Evolutionary conservation across 2,329 filamentous ascomycete species (phyloP).

Genomic region (Botrytis elliptica): DNA sequence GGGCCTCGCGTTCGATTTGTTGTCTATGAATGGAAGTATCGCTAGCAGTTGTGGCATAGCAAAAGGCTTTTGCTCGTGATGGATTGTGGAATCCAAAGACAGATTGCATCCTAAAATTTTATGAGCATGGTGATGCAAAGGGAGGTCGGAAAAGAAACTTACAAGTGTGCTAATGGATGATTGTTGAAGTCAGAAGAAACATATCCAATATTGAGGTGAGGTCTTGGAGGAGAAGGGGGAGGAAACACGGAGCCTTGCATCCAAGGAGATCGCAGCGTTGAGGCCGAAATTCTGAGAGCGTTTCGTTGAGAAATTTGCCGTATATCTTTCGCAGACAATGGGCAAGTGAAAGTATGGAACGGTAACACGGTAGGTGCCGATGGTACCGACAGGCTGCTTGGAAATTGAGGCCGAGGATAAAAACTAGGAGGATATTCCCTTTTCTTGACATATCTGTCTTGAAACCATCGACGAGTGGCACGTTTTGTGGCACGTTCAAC

Average conservation of each 20-base stretch:
- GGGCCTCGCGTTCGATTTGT: constrained; percentile 90
- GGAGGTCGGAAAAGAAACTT: constrained; percentile 37
- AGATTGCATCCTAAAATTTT: constrained; percentile 74
- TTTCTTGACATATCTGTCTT: constrained; percentile 69
- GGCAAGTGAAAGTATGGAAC: constrained; percentile 97
- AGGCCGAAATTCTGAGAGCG: constrained; percentile 86
- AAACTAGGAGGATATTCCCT: constrained; percentile 53
- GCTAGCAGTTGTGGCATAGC: constrained; percentile 91
- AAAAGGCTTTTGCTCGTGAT: constrained; percentile 75
- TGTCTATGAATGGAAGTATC: constrained; percentile 85
- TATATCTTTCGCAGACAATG: constrained; percentile 86
- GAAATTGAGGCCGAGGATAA: constrained; percentile 74
- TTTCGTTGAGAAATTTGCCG: constrained; percentile 94
- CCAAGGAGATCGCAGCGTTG: constrained; percentile 84
- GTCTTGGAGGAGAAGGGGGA: constrained; percentile 79
- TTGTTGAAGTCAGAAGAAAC: constrained; percentile 99
- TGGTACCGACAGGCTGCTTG: constrained; percentile 70
- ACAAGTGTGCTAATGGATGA: constrained; percentile 88
- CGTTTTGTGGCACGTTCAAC: constrained; percentile 80
- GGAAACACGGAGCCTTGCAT: constrained; percentile 75
- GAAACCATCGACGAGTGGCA: constrained; percentile 83
- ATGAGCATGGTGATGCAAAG: neutral
- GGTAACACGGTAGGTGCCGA: constrained; percentile 91
- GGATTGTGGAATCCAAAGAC: constrained; percentile 89
- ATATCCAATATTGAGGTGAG: constrained; percentile 88